Evolutionary conservation across 345 rosid species (phyloP).

Genomic region (Chamaenerion angustifolium): DNA sequence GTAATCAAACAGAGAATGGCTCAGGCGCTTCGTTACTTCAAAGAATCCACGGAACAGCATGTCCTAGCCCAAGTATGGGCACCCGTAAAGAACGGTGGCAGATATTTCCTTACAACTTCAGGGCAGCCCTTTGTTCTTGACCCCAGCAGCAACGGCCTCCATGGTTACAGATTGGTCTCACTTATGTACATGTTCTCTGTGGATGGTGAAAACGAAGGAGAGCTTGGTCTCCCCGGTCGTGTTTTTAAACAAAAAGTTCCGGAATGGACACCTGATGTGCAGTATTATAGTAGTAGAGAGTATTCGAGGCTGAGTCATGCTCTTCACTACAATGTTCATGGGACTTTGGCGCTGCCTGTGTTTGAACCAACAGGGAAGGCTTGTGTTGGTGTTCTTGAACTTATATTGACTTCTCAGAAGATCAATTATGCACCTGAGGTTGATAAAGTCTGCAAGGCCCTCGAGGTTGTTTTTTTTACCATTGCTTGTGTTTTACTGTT

Average conservation of each 20-base stretch:
- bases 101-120: conserved; percentile 57
- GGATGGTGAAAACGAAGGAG: conserved; percentile 58
- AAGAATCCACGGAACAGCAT: conserved; percentile 73
- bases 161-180: conserved; percentile 84
- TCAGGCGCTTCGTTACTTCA: conserved; percentile 65
- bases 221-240: conserved; percentile 91
- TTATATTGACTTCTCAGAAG: conserved; percentile 74
- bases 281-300: conserved; percentile 75
- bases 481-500: neutral
- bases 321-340: conserved; percentile 51
- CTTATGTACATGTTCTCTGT: conserved; percentile 56
- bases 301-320: conserved; percentile 75
- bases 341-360: conserved; percentile 84
- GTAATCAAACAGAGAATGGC: conserved; percentile 78
- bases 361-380: conserved; percentile 69
- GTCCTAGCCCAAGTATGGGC: conserved; percentile 93
- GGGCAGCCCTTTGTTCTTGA: conserved; percentile 90
- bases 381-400: conserved; percentile 87
- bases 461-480: conserved; percentile 44
- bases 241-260: conserved; percentile 73
- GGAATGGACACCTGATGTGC: conserved; percentile 94
- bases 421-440: conserved; percentile 85
- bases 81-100: conserved; percentile 50
- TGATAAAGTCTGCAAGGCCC: conserved; percentile 96
- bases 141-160: conserved; percentile 53